phyloP scores from a whole-genome alignment of 2,329 filamentous ascomycete genomes.

The Cladosporium sp. region DNA sequence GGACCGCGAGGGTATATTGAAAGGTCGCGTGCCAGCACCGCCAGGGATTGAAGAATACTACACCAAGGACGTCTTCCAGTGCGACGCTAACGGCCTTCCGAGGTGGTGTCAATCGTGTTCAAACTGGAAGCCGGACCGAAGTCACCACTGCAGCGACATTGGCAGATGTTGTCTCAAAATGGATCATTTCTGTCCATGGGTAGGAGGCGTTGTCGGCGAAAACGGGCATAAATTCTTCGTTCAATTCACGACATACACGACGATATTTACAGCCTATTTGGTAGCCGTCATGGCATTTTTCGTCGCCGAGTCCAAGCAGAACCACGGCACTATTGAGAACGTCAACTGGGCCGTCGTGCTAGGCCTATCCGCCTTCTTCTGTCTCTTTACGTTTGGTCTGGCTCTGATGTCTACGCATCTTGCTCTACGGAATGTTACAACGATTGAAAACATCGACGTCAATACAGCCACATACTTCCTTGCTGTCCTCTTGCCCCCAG shows the following conservation, averaged over 20 bases:
- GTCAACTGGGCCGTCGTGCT: slow-evolving; percentile 66
- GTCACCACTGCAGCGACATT: slow-evolving; percentile 83
- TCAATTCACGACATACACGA: slow-evolving; percentile 77
- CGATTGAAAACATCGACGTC: slow-evolving; percentile 73
- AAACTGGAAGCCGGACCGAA: slow-evolving; percentile 84
- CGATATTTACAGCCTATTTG: slow-evolving; percentile 65
- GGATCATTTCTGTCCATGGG: slow-evolving; percentile 77
- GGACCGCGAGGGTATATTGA: slow-evolving; percentile 27
- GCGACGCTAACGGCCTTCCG: slow-evolving; percentile 78
- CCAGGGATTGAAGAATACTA: slow-evolving; percentile 76
- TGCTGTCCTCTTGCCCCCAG: slow-evolving; percentile 68
- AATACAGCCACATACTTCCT: slow-evolving; percentile 67
- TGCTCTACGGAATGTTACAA: slow-evolving; percentile 73
- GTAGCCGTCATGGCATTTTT: slow-evolving; percentile 66
- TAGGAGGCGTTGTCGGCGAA: slow-evolving; percentile 89
- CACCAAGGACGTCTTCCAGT: slow-evolving; percentile 78
- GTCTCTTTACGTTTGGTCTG: slow-evolving; percentile 80
- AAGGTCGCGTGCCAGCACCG: slow-evolving; percentile 52
- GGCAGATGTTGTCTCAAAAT: slow-evolving; percentile 41
- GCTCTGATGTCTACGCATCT: slow-evolving; percentile 69
- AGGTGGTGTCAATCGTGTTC: slow-evolving; percentile 82
- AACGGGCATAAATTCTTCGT: slow-evolving; percentile 88
- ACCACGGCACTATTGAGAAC: slow-evolving; percentile 37
- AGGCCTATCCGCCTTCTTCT: slow-evolving; percentile 69
- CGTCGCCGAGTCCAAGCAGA: slow-evolving; percentile 49